Evolutionary conservation across 257 asterid genomes (phyloP).

Genomic region (Asclepias syriaca): DNA sequence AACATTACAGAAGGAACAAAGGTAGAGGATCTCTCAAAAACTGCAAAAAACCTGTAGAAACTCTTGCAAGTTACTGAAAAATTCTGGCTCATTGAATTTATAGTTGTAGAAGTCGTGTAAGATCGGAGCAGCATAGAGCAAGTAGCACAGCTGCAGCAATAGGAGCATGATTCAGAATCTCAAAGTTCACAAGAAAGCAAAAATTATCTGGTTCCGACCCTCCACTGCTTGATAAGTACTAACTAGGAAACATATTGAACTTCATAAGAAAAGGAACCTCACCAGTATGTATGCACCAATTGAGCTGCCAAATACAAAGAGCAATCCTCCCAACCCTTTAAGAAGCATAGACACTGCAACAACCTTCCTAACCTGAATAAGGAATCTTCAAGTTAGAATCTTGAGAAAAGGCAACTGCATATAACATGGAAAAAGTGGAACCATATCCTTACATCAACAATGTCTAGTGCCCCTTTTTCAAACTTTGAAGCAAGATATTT

Average conservation of each 20-base stretch:
- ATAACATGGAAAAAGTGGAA: constrained; percentile 1
- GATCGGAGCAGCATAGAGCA: constrained; percentile 61
- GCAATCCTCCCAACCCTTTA: constrained; percentile 83
- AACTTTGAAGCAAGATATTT: constrained; percentile 34
- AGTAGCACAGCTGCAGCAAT: constrained; percentile 55
- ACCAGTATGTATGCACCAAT: constrained; percentile 83
- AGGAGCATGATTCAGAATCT: neutral
- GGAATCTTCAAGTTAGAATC: constrained; percentile 8
- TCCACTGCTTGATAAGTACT: neutral
- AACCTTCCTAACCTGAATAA: constrained; percentile 54
- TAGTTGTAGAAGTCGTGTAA: constrained; percentile 60
- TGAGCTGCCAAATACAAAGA: constrained; percentile 75
- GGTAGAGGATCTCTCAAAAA: constrained; percentile 1
- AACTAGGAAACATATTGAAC: neutral
- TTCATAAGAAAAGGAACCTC: constrained; percentile 17
- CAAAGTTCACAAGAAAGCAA: neutral
- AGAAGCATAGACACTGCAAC: constrained; percentile 56
- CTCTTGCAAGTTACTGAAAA: constrained; percentile 39
- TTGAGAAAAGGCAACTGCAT: neutral
- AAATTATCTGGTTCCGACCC: neutral
- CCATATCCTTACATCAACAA: constrained; percentile 55
- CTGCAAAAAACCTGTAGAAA: constrained; percentile 58
- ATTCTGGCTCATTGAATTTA: constrained; percentile 39
- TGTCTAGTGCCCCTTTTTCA: constrained; percentile 39
- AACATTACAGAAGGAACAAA: too few species aligned